Base-by-base conservation (phyloP, 2,329 filamentous ascomycete species). In the Stagonosporopsis cucurbitacearum region DNA sequence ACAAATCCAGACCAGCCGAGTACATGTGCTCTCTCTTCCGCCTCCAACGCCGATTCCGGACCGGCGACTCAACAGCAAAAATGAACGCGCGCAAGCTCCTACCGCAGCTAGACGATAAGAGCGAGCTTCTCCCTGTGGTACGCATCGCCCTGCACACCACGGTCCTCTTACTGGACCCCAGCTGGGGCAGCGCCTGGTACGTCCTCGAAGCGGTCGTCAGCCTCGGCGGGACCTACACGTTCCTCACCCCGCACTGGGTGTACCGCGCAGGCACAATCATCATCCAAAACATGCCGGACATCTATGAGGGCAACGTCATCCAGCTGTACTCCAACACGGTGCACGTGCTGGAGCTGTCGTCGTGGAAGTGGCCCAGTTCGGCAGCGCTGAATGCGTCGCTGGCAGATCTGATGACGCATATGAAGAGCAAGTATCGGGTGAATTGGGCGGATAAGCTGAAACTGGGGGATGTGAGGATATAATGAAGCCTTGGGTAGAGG, bases 1-100 rank as follows among this genome's bases (percentile, higher is more conserved):
- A 71, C 32, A 60, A 59, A 20, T 19, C 51, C 15, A 64, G 67
- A n/a, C 69, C 69, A 7, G 58, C 67, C 9, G 67, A 73, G 12
- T 74, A 69, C 39, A 58, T 74, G 25, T 75, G 72, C 55, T 74
- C 71, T 2, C 60, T 75, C 6, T 75, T 70, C 43, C 66, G 72
- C 5, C 59, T 74, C 35, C 73, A 75, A 41, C 65, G 73, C 49
- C 70, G 71, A 4, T 75, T 69, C 32, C 71, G 72, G 22, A 74
- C 72, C 49, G 69, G 71, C 20, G 67, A 74, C 36, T 23, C 58
- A 7, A 40, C 39, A 4, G 58, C 57, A 9, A 67, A 63, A 43
- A 42, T 63, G n/a, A 56, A 61, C 13, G 54, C 70, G 0, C 68
- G 65, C 23, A 64, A 60, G 23, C 54, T 67, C 3, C 54, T 74